Evolutionary conservation across 2,329 filamentous ascomycete species (phyloP).

Genomic region (Aspergillus tamarii): DNA sequence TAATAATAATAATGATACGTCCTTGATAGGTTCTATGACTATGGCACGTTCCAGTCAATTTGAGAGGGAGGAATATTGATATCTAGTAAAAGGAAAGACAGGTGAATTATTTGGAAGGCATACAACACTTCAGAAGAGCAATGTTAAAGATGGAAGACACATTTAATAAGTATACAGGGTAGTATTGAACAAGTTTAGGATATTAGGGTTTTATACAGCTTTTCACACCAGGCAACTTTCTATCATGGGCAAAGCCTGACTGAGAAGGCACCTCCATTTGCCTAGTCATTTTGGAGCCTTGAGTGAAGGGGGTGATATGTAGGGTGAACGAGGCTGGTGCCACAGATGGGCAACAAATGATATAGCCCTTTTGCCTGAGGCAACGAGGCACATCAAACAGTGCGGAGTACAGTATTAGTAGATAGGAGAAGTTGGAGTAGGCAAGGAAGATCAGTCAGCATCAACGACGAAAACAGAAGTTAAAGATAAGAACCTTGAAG

Average conservation of each 20-base stretch:
- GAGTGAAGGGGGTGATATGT: conserved; percentile 7
- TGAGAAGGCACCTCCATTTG: conserved; percentile 10
- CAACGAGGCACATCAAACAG: not conserved
- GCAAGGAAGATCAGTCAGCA: not conserved
- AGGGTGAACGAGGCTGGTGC: conserved; percentile 13
- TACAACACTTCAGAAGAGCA: not conserved
- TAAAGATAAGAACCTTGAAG: not conserved
- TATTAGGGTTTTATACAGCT: not conserved
- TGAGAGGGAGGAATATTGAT: not conserved
- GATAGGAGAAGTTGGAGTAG: not conserved
- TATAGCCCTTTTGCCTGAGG: conserved; percentile 1
- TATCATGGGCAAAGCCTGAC: conserved; percentile 9
- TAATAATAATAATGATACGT: not conserved
- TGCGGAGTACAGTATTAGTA: not conserved
- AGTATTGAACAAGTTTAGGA: not conserved
- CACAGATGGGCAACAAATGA: conserved; percentile 4
- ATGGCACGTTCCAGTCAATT: not conserved
- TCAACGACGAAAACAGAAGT: not conserved
- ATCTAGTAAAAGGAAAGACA: not conserved
- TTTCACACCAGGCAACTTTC: not conserved
- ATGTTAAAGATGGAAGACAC: not conserved
- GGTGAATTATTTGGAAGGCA: not conserved
- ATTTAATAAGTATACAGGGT: not conserved
- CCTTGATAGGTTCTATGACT: not conserved
- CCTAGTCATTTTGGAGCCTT: conserved; percentile 10